Conservation (phyloP, 371 early-diverging fungal genomes). For the Blakeslea trispora region DNA sequence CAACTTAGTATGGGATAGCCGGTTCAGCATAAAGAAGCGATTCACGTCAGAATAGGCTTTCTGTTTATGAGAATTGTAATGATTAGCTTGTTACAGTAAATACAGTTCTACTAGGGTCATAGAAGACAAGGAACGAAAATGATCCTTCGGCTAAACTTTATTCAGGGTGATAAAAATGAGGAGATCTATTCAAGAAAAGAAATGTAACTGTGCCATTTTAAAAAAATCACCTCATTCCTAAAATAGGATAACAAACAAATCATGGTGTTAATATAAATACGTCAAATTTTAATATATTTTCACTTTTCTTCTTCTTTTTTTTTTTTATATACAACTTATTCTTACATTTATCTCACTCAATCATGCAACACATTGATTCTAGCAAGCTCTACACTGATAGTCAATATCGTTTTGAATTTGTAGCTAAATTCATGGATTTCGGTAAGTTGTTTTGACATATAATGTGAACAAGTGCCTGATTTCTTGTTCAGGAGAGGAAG, state of each 20-base stretch:
- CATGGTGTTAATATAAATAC: not conserved
- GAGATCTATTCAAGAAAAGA: not conserved
- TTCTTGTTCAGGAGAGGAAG: conserved; percentile 28
- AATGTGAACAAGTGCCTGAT: not conserved
- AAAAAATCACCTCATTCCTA: not conserved
- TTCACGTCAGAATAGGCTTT: too few relatives aligned
- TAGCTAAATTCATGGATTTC: conserved; percentile 25
- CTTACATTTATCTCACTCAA: conserved; percentile 26
- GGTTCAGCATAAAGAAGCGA: too few relatives aligned
- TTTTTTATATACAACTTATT: not conserved
- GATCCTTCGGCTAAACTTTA: too few relatives aligned
- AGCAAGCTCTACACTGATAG: conserved; percentile 20
- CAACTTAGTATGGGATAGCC: too few relatives aligned
- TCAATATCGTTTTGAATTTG: conserved; percentile 26
- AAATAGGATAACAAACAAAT: not conserved
- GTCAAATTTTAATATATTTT: too few relatives aligned
- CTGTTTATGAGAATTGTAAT: too few relatives aligned
- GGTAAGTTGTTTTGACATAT: conserved; percentile 11
- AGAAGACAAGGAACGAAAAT: too few relatives aligned
- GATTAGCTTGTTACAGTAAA: too few relatives aligned
- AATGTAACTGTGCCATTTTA: not conserved
- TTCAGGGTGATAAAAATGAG: too few relatives aligned
- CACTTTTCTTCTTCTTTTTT: not conserved
- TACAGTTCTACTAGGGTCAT: too few relatives aligned
- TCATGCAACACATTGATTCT: conserved; percentile 29